Percentiles rank a stretch among this genome's conserved stretches.
Conservation (phyloP, 176 grass and related monocot genomes). For the Oryza longistaminata region DNA sequence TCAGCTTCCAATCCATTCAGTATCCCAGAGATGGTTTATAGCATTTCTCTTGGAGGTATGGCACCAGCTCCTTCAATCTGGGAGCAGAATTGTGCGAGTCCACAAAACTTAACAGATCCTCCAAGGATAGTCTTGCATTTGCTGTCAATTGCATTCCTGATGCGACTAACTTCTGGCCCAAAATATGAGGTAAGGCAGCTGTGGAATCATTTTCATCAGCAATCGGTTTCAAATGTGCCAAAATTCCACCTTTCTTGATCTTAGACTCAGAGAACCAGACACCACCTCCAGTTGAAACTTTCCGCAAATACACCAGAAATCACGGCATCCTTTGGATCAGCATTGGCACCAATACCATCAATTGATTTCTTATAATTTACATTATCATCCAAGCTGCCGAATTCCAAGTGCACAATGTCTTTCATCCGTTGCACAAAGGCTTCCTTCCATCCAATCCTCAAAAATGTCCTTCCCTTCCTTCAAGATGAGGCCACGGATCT, state of each 20-base stretch:
- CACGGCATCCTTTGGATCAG: conserved; percentile 45
- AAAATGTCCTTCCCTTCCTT: conserved; percentile 90
- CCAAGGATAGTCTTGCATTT: conserved; percentile 93
- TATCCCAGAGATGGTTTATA: conserved; percentile 62
- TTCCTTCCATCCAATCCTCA: conserved; percentile 80
- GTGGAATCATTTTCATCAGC: conserved; percentile 85
- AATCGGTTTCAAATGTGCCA: conserved; percentile 78
- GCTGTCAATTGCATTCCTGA: conserved; percentile 80
- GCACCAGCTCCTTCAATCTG: conserved; percentile 86
- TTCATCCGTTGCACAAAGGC: conserved; percentile 85
- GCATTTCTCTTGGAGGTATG: conserved; percentile 93
- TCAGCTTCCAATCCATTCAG: conserved; percentile 79
- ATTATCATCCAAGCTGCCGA: conserved; percentile 56
- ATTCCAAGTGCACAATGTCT: conserved; percentile 74
- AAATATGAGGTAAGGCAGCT: conserved; percentile 79
- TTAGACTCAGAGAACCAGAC: conserved; percentile 96
- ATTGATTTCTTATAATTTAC: conserved; percentile 70
- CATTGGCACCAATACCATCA: conserved; percentile 52
- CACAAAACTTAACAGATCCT: conserved; percentile 87
- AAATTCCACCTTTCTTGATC: conserved; percentile 78
- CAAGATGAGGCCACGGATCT: conserved; percentile 80
- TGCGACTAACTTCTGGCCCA: conserved; percentile 73
- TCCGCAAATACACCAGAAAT: conserved; percentile 65
- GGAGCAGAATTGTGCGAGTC: conserved; percentile 86
- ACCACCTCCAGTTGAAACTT: conserved; percentile 50